Base-by-base conservation (phyloP, 1,284 basidiomycete species). In the Ceraceosorus bombacis region DNA sequence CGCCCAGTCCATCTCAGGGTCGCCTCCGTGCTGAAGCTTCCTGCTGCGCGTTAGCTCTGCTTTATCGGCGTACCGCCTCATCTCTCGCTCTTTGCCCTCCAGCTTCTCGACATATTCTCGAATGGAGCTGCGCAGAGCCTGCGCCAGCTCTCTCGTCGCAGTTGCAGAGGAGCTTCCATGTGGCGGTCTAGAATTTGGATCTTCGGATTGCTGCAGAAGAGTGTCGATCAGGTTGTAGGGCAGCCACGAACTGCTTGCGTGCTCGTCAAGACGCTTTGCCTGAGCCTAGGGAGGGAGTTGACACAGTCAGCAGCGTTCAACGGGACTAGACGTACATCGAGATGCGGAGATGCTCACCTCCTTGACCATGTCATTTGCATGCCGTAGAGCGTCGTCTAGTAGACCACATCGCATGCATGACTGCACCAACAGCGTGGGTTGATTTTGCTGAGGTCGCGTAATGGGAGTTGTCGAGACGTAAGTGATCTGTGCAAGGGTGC, bases 401-500 rank as follows among this genome's bases (percentile, higher is more conserved):
- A 87, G 82, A 61, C 91, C 92, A 72, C 85, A 89, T 64, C 85
- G 83, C 68, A 95, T 79, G 72, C 82, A 85, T 43, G 83, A 81
- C 58, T 87, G 84, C 64, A 93, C 85, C 51, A 93, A 82, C 74
- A 86, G 85, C 65, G 90, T 88, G 41, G 86, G 85, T 63, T 90
- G 85, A 64, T 86, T 80, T 57, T 83, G 81, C 86, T 89, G 67
- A 53, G 67, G 59, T 41, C 61, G 49, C 46, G 57, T 41, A 49
- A 51, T 59, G 55, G 38, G 60, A 64, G 55, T 51, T 60, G 62
- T 41, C 53, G 56, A 27, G 77, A 74, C 73, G 27, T 27, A 27
- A 27, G 27, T 27, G 27, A 27, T 27, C 27, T 27, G 27, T 27
- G 27, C 27, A 27, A 27, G 27, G 27, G 27, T 27, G 27, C 27